These are phyloP conservation scores for Pholiota adiposa DNA, from an alignment of 1,284 basidiomycete species.

Conservation along the genomic window DNA sequence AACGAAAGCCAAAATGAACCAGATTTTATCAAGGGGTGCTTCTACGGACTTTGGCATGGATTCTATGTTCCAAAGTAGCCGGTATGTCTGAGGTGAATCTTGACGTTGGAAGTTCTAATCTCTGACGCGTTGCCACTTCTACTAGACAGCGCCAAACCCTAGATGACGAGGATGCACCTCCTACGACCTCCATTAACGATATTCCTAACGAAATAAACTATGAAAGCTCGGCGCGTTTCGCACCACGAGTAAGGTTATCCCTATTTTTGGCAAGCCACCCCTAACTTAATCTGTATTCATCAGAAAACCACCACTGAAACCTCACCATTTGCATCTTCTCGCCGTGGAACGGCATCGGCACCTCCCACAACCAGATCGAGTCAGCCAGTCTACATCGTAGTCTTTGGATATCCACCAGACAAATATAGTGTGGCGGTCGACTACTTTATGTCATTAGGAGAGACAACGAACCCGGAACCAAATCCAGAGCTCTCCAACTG, in stretches of 20 bases:
- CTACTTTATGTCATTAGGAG: constrained; percentile 71
- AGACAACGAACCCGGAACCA: constrained; percentile 65
- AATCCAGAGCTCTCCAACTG: constrained; percentile 69
- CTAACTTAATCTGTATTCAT: constrained; percentile 8
- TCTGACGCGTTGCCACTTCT: constrained; percentile 2
- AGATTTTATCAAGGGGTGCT: constrained; percentile 61
- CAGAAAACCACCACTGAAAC: constrained; percentile 38
- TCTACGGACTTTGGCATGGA: constrained; percentile 75
- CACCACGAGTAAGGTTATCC: constrained; percentile 45
- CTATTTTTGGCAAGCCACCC: background rate
- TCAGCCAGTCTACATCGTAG: constrained; percentile 59
- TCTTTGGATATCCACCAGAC: constrained; percentile 78
- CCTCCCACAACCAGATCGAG: constrained; percentile 29
- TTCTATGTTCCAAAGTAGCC: constrained; percentile 77
- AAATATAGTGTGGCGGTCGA: constrained; percentile 70
- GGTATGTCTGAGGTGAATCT: constrained; percentile 40
- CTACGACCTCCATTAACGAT: constrained; percentile 70
- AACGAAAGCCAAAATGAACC: constrained; percentile 78
- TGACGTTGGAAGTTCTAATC: background rate
- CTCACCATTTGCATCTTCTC: constrained; percentile 38
- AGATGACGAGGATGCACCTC: constrained; percentile 76
- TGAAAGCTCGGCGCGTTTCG: constrained; percentile 44
- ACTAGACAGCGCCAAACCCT: constrained; percentile 60
- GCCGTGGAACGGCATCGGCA: constrained; percentile 30
- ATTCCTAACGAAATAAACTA: constrained; percentile 62